Conservation (phyloP, 2,329 filamentous ascomycete species). For the Metarhizium rileyi region DNA sequence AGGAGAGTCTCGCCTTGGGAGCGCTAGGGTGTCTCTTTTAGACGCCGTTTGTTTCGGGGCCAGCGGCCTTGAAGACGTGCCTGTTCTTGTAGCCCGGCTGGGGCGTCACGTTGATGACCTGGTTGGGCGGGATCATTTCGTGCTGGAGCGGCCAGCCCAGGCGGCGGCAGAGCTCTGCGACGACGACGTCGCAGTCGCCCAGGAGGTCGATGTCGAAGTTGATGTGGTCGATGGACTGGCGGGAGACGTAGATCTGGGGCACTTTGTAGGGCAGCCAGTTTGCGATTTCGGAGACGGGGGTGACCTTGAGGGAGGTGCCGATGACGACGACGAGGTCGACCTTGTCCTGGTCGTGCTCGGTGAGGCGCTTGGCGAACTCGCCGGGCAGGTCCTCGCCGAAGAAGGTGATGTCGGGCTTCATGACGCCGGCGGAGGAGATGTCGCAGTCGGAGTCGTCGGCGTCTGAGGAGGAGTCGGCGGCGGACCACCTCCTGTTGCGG, state of each 20-base stretch:
- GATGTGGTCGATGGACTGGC: slow-evolving; percentile 75
- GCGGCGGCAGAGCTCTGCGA: slow-evolving; percentile 74
- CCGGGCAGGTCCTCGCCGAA: slow-evolving; percentile 87
- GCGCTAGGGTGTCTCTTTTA: not conserved
- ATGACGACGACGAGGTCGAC: slow-evolving; percentile 93
- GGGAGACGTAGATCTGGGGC: slow-evolving; percentile 84
- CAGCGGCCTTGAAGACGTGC: slow-evolving; percentile 23
- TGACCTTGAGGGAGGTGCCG: slow-evolving; percentile 90
- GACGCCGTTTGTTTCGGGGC: not conserved
- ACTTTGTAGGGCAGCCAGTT: slow-evolving; percentile 68
- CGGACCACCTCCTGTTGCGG: slow-evolving; percentile 27
- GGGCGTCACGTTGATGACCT: slow-evolving; percentile 46
- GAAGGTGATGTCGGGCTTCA: slow-evolving; percentile 98
- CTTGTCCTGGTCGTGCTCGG: slow-evolving; percentile 67
- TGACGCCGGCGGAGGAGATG: slow-evolving; percentile 63
- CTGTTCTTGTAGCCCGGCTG: slow-evolving; percentile 25
- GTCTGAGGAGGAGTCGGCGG: slow-evolving; percentile 33
- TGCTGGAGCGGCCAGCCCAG: slow-evolving; percentile 74
- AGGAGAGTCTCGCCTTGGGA: not conserved
- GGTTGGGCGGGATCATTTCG: slow-evolving; percentile 67
- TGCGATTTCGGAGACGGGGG: slow-evolving; percentile 86
- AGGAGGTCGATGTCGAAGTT: slow-evolving; percentile 94
- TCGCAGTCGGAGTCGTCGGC: slow-evolving; percentile 40
- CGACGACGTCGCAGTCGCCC: slow-evolving; percentile 89
- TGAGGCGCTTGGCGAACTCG: slow-evolving; percentile 70